Base-by-base conservation (phyloP, 2,329 filamentous ascomycete species). In the Penicillium sp. region DNA sequence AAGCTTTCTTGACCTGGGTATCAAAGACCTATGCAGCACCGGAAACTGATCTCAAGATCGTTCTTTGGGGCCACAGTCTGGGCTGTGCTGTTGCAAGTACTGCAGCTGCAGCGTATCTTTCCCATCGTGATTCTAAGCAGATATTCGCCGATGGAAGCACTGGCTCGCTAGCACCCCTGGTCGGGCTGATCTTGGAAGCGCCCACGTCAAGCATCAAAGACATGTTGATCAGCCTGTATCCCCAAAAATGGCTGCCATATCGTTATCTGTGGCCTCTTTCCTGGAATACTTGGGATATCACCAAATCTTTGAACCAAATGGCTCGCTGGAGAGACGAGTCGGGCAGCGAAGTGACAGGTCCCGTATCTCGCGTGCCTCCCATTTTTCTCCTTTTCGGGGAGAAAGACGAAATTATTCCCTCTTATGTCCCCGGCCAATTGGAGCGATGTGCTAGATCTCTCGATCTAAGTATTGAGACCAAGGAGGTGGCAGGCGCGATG, bases 241-340 rank as follows among this genome's bases (percentile, higher is more conserved):
- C 87, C 1, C 86, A 90, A 59, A 87, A 81, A 58, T 91, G 87
- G 86, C 72, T 91, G 6, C 88, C 88, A 0, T 92, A 92, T 65
- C 79, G 80, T 41, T 83, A 91, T 63, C 75, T 92, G 0, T 82
- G 82, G 75, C 85, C 84, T 0, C 90, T 91, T 62, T 74, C 91
- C 9, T 77, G 86, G 57, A 90, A 75, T 48, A 71, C 70, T 39
- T 81, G 79, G 78, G 75, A 80, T 54, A 76, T 69, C 41, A 65
- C 68, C 23, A 56, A 49, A 0, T 72, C 75, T 2, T 51, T 80
- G 49, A 63, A 63, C 3, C 59, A 54, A 7, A 69, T 80, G 23
- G 69, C 72, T 9, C 25, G 12, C 2, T 59, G 50, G 51, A 46
- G 60, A 42, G 45, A 62, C 20, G 45, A 48, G 6, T 18, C n/a